phyloP scores from a whole-genome alignment of 2,329 filamentous ascomycete species.

The Fusarium floridanum region DNA sequence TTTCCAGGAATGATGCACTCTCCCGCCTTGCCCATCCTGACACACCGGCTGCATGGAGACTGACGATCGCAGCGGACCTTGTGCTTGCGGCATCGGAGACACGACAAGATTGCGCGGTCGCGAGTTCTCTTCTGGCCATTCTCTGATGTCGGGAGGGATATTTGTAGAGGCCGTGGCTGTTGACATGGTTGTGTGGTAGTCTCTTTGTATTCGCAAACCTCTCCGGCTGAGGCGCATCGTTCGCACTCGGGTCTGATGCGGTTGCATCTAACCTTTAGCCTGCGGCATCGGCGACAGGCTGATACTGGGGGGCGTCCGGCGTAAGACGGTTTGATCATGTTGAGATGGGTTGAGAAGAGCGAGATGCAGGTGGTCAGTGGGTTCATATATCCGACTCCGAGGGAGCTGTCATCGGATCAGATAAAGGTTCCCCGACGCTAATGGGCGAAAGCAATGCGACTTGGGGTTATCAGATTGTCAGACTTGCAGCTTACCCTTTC shows the following conservation, averaged over 20 bases:
- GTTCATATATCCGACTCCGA: neutral
- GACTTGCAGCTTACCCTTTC: neutral
- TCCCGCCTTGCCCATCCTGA: neutral
- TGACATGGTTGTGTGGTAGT: neutral
- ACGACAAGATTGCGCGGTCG: neutral
- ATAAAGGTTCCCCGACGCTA: neutral
- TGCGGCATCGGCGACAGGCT: neutral
- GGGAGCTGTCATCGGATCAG: neutral
- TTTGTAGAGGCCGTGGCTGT: neutral
- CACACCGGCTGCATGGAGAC: neutral
- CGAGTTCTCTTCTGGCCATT: neutral
- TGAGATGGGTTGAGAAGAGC: neutral
- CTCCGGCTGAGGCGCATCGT: neutral
- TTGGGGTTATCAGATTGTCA: neutral
- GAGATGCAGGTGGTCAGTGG: neutral
- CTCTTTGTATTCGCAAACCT: neutral
- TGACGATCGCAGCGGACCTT: neutral
- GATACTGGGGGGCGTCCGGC: neutral
- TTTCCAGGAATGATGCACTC: neutral
- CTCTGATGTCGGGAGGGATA: neutral
- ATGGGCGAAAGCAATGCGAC: neutral
- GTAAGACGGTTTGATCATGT: neutral
- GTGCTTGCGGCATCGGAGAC: neutral
- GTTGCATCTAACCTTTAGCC: neutral
- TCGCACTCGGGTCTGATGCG: neutral